phyloP scores from a whole-genome alignment of 148 eudicot species.

The Chenopodium suecicum region DNA sequence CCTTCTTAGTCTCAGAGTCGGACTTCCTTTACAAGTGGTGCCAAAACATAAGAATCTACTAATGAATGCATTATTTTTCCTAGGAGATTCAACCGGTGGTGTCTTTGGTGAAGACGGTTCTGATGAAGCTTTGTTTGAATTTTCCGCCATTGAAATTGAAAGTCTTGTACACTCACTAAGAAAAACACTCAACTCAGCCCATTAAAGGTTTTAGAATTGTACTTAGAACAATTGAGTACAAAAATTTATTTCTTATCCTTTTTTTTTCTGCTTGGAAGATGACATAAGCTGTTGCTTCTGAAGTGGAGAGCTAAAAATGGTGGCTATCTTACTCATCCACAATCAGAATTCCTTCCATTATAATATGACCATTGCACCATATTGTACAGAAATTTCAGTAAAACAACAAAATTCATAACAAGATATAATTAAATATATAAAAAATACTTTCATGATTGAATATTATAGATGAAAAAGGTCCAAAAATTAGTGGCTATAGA shows the following conservation, averaged over 20 bases:
- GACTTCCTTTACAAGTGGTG: constrained; percentile 30
- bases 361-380: constrained; percentile 2
- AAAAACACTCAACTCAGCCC: constrained; percentile 11
- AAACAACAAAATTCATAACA: background rate
- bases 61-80: constrained; percentile 23
- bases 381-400: background rate
- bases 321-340: constrained; percentile 51
- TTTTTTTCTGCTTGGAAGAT: constrained; percentile 18
- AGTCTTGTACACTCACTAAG: constrained; percentile 4
- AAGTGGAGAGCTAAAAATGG: constrained; percentile 31
- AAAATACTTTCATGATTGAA: background rate
- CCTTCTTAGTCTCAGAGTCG: constrained; percentile 37
- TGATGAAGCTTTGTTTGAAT: constrained; percentile 24
- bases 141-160: constrained; percentile 25
- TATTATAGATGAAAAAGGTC: background rate
- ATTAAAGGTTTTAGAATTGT: background rate
- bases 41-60: constrained; percentile 25
- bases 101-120: constrained; percentile 31
- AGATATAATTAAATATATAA: no score
- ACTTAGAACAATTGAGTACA: constrained; percentile 9
- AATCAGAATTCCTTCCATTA: constrained; percentile 28
- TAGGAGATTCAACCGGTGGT: constrained; percentile 35
- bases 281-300: constrained; percentile 14
- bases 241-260: constrained; percentile 15
- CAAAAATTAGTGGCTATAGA: constrained; percentile 17